A percentile compares a stretch with the other conserved stretches of the same genome.
These are phyloP conservation scores for Serendipita sp. DNA, from an alignment of 768 basidiomycete genomes.

Conservation along the genomic window DNA sequence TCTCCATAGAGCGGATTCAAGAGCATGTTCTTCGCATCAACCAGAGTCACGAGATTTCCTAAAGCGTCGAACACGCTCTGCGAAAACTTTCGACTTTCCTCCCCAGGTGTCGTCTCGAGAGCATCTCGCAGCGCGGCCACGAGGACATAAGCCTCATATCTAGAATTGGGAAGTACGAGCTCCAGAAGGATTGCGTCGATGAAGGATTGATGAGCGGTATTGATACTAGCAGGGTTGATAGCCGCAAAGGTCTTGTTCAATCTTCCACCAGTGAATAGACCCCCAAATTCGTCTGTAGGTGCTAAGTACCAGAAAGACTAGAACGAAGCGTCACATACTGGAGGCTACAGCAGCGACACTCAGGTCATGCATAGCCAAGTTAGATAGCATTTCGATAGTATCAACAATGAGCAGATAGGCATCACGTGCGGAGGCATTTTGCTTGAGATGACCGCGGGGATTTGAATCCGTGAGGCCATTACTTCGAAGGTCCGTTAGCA, in stretches of 20 bases:
- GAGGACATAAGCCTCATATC: conserved; percentile 49
- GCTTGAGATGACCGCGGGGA: conserved; percentile 37
- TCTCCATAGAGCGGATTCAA: conserved; percentile 43
- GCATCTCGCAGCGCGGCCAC: conserved; percentile 55
- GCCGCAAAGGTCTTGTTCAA: conserved; percentile 16
- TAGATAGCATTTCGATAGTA: conserved; percentile 41
- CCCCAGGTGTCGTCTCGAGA: conserved; percentile 53
- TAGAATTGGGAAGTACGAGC: conserved; percentile 54
- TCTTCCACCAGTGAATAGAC: conserved; percentile 45
- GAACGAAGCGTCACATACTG: conserved; percentile 29
- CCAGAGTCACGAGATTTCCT: conserved; percentile 60
- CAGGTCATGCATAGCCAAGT: conserved; percentile 47
- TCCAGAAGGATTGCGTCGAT: conserved; percentile 74
- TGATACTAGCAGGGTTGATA: conserved; percentile 18
- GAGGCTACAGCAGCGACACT: conserved; percentile 54
- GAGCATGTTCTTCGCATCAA: conserved; percentile 50
- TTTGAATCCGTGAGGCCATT: conserved; percentile 37
- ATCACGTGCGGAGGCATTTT: conserved; percentile 32
- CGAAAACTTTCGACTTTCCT: conserved; percentile 45
- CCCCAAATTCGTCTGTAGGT: conserved; percentile 32
- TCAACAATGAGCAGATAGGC: conserved; percentile 51
- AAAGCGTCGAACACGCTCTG: conserved; percentile 68
- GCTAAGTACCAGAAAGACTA: background rate
- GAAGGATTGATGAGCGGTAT: conserved; percentile 52
- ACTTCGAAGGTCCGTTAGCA: conserved; percentile 37